Conservation (phyloP, 768 basidiomycete species). For the Antrodiella citrinella region DNA sequence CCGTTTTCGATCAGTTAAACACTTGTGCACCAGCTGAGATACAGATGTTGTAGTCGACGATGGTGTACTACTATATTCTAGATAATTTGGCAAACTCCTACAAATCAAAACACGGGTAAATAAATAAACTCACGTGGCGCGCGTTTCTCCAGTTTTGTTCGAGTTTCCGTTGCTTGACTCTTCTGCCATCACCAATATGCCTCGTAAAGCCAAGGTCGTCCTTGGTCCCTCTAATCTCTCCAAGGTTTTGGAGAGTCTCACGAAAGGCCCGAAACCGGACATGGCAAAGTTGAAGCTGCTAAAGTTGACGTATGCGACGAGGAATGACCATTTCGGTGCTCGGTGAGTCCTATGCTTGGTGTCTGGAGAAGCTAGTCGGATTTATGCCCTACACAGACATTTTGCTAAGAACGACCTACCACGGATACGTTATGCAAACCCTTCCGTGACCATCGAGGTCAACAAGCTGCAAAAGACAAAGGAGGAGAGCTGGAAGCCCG, state of each 20-base stretch:
- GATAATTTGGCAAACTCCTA: too few relatives aligned
- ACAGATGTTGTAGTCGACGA: too few relatives aligned
- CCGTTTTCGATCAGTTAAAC: too few relatives aligned
- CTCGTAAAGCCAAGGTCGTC: slow-evolving; percentile 21
- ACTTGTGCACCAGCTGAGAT: too few relatives aligned
- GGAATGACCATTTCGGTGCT: slow-evolving; percentile 70
- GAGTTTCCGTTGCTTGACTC: too few relatives aligned
- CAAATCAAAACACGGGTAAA: too few relatives aligned
- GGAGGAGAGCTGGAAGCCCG: slow-evolving; percentile 50
- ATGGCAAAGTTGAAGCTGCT: slow-evolving; percentile 43
- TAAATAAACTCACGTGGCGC: too few relatives aligned
- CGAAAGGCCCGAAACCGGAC: slow-evolving; percentile 40
- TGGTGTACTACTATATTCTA: too few relatives aligned
- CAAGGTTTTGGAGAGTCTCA: slow-evolving; percentile 43
- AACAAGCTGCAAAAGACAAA: slow-evolving; percentile 44
- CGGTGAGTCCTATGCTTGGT: slow-evolving; percentile 34
- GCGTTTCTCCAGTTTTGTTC: too few relatives aligned
- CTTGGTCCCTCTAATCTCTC: slow-evolving; percentile 51
- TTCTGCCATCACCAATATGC: slow-evolving; percentile 13
- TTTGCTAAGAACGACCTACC: slow-evolving; percentile 77
- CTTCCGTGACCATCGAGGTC: slow-evolving; percentile 52
- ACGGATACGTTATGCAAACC: slow-evolving; percentile 72
- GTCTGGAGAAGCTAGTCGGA: not conserved
- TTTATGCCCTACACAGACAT: slow-evolving; percentile 52
- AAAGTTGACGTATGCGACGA: slow-evolving; percentile 46